These are phyloP conservation scores for Citrus maxima DNA, from an alignment of 345 rosid genomes.

Conservation along the genomic window DNA sequence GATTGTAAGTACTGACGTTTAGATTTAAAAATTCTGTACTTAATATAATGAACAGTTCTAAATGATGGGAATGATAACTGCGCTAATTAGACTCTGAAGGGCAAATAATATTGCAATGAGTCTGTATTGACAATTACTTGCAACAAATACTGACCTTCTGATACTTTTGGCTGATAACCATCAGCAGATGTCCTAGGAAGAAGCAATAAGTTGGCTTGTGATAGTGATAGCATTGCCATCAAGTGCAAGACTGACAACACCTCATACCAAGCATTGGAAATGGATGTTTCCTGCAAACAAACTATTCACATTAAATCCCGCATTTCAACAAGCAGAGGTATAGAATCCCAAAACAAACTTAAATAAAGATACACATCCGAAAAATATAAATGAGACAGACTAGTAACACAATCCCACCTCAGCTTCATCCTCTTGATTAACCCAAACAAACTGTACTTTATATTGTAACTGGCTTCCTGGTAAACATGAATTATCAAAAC, in stretches of 20 bases:
- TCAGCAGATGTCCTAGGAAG: constrained; percentile 84
- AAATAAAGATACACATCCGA: not conserved
- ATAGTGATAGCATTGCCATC: constrained; percentile 90
- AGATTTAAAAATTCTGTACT: not conserved
- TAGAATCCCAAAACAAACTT: constrained; percentile 8
- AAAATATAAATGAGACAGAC: not conserved
- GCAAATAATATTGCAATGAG: not conserved
- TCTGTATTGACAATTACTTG: not conserved
- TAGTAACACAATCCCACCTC: constrained; percentile 50
- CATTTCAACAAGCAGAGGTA: constrained; percentile 11
- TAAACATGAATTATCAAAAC: constrained; percentile 5
- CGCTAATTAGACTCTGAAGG: not conserved
- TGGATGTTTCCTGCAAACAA: constrained; percentile 75
- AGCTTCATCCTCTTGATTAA: constrained; percentile 90
- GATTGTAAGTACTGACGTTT: not conserved
- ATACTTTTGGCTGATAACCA: constrained; percentile 79
- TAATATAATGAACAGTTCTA: not conserved
- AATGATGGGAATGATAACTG: not conserved
- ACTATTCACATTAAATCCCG: constrained; percentile 12
- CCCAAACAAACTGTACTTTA: constrained; percentile 83
- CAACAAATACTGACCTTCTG: constrained; percentile 66
- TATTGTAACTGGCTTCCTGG: constrained; percentile 75
- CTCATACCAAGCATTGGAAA: constrained; percentile 93
- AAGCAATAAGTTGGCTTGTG: constrained; percentile 86
- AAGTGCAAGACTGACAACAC: constrained; percentile 93